Evolutionary conservation across 495 filamentous ascomycete genomes (phyloP), one percentile per base, ranked within the genome.

Genomic region (Neurospora intermedia): DNA sequence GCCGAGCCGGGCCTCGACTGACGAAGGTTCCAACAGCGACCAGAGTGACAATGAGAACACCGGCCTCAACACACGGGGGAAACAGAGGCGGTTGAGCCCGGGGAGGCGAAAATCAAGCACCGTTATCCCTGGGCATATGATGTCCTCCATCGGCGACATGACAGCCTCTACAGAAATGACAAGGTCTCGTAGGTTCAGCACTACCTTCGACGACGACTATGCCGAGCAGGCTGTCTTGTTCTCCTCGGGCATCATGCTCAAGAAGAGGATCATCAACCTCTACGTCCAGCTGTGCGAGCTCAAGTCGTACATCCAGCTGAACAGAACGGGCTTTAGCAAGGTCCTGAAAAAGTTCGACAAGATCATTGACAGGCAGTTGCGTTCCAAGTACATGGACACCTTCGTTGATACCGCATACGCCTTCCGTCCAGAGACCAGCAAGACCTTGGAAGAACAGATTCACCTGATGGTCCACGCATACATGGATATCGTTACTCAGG

Each of bases 291-390:
- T 98, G n/a, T 97, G 96, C 83, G 96, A 97, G 76, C 88, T 99
- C 72, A 93, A 97, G 80, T 97, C 94, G 16, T 99, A 94, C 79
- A 89, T 96, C 71, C 96, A 99, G 82, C 86, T 99, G 59, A 99
- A 99, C 85, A 91, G 90, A 82, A 99, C 96, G 0, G 96, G 96
- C 4, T 99, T 99, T 82, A 87, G 89, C 54, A 99, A 99, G 82
- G 94, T 94, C 4, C 82, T 97, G 76, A 99, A 99, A 84, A 99
- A 99, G 80, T 99, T 96, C 78, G 96, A 99, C 85, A 99, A 99
- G 86, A 98, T 92, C 70, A 83, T 96, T 41, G 91, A 98, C 78
- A 90, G 90, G 45, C 89, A 88, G 70, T 84, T 98, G 27, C 93
- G 93, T 69, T 79, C 86, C 16, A 84, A 85, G 72, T 99, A 97